Evolutionary conservation across 2,329 filamentous ascomycete species (phyloP), one percentile per base, ranked within the genome.

Genomic region (Fonsecaea multimorphosa): DNA sequence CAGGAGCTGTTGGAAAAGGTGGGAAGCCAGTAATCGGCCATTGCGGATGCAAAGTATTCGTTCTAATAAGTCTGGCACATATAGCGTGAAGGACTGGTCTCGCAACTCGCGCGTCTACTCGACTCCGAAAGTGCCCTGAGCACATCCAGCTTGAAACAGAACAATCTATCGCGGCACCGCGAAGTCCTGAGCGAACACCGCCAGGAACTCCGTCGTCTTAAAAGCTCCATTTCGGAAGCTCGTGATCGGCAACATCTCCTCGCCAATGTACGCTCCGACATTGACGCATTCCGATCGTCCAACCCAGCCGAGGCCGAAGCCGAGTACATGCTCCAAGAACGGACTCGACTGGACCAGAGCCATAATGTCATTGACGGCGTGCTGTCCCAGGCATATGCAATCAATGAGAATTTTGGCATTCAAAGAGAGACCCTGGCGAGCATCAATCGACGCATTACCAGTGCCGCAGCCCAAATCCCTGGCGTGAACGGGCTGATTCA

Each of bases 311-410:
- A 88, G 2, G 91, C 89, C 61, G 95, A 98, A 80, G 92, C 92
- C 54, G 94, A 99, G 67, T 99, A 98, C 82, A 97, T 99, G 93
- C 85, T 99, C 31, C 90, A 91, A 73, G 95, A 99, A 84, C 86
- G 95, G 58, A 82, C 84, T 68, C 87, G 91, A 70, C 87, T 99
- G 75, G 95, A 99, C 76, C 90, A 92, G 76, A 96, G 91, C 74
- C 91, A 98, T 79, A 90, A 87, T 72, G 89, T 96, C 83, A 90
- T 92, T 55, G 95, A 99, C 77, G 91, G 87, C 68, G 93, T 99
- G 36, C 84, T 99, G 66, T 93, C 90, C 76, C 95, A 98, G 82
- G 95, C 95, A 7, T 99, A 99, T 80, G 93, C 94, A 11, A 92
- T 98, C 60, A 96, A 97, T 76, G 93, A 98, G 80, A 93, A 85